These are phyloP conservation scores for Geosmithia morbida DNA, from an alignment of 2,329 filamentous ascomycete genomes.

Conservation along the genomic window DNA sequence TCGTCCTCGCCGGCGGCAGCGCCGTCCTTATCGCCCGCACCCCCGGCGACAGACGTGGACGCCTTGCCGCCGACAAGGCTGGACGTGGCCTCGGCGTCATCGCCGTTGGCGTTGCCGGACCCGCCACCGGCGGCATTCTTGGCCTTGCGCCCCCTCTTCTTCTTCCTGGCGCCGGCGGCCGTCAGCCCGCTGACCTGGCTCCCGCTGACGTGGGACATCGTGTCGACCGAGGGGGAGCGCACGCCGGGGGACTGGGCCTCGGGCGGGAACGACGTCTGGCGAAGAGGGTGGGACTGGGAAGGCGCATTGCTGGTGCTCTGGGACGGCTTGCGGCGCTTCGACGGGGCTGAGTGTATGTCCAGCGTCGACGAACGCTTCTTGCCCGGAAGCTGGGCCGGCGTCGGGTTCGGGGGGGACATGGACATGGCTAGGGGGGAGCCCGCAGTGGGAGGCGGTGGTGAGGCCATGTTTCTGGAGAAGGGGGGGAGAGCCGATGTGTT, in stretches of 20 bases:
- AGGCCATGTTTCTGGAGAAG: slow-evolving; percentile 41
- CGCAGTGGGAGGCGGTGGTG: slow-evolving; percentile 29
- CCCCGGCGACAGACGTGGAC: slow-evolving; percentile 29
- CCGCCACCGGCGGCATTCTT: slow-evolving; percentile 21
- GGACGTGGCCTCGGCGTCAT: slow-evolving; percentile 25
- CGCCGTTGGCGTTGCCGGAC: slow-evolving; percentile 12
- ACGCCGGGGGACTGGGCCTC: slow-evolving; percentile 39
- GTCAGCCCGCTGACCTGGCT: slow-evolving; percentile 36
- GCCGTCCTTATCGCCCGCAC: slow-evolving; percentile 28
- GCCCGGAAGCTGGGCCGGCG: slow-evolving; percentile 30
- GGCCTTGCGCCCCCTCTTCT: slow-evolving; percentile 48
- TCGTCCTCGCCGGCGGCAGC: slow-evolving; percentile 34
- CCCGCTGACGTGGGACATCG: slow-evolving; percentile 43
- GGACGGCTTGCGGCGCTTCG: slow-evolving; percentile 61
- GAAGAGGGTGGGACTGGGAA: slow-evolving; percentile 55
- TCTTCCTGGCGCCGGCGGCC: slow-evolving; percentile 27
- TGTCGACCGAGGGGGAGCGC: slow-evolving; percentile 53
- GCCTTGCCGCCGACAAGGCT: slow-evolving; percentile 25
- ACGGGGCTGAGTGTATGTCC: slow-evolving; percentile 31
- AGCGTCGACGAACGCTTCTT: slow-evolving; percentile 48
- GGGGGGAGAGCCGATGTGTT: too few relatives aligned
- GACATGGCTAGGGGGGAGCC: slow-evolving; percentile 36
- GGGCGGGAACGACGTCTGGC: slow-evolving; percentile 70
- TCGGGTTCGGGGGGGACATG: slow-evolving; percentile 39
- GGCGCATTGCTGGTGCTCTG: slow-evolving; percentile 42